Percentiles rank a stretch among this genome's conserved stretches.
Conservation (phyloP, 2,329 filamentous ascomycete genomes). For the Pseudogymnoascus destructans region DNA sequence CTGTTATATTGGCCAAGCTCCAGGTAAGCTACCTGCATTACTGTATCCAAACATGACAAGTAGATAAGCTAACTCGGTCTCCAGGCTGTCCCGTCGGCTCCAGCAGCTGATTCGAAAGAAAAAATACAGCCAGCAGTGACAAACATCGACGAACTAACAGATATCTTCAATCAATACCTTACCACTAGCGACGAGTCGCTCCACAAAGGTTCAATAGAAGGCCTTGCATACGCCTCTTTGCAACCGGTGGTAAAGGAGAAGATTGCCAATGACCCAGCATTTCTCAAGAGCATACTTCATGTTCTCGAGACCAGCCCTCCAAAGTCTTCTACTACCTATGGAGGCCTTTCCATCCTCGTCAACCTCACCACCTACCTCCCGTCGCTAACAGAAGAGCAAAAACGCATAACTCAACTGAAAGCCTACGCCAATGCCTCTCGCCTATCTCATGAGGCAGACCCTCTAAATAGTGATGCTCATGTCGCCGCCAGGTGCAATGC, state of each 20-base stretch:
- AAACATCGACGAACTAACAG: slow-evolving; percentile 52
- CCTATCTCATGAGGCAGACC: slow-evolving; percentile 45
- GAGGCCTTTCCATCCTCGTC: slow-evolving; percentile 69
- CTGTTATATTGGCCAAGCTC: slow-evolving; percentile 64
- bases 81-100: slow-evolving; percentile 24
- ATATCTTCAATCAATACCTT: slow-evolving; percentile 54
- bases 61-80: slow-evolving; percentile 26
- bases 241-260: slow-evolving; percentile 76
- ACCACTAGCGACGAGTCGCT: slow-evolving; percentile 42
- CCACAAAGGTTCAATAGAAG: slow-evolving; percentile 68
- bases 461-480: slow-evolving; percentile 61
- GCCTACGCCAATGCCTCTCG: slow-evolving; percentile 83
- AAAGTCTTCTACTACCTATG: slow-evolving; percentile 65
- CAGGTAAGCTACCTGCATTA: slow-evolving; percentile 35
- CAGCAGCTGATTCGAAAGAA: slow-evolving; percentile 26
- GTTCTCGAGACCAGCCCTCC: slow-evolving; percentile 44
- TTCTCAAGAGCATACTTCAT: slow-evolving; percentile 58
- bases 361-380: slow-evolving; percentile 78
- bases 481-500: slow-evolving; percentile 63
- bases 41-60: slow-evolving; percentile 13
- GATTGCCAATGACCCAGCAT: slow-evolving; percentile 51
- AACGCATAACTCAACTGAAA: slow-evolving; percentile 82
- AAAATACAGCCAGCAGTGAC: slow-evolving; percentile 38
- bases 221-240: slow-evolving; percentile 81
- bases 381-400: slow-evolving; percentile 72